Evolutionary conservation across 805 yeast species (phyloP).

Genomic region (Cyberlindnera nakhonratchasimensis): DNA sequence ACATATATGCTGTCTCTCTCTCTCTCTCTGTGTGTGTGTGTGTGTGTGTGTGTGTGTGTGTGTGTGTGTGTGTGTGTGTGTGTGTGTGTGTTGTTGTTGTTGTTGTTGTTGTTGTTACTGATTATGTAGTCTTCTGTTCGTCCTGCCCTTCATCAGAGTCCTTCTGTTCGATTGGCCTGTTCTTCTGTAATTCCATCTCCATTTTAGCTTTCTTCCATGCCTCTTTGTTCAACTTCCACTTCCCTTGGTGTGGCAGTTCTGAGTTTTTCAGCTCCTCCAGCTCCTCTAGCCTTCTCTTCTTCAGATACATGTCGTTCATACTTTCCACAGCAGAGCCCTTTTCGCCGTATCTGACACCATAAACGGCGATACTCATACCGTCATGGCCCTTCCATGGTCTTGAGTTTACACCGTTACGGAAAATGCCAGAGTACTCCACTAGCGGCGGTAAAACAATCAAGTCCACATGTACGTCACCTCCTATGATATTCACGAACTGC

Average conservation of each 20-base stretch:
- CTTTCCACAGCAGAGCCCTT: slow-evolving; percentile 26
- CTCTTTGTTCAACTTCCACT: slow-evolving; percentile 23
- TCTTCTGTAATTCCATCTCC: slow-evolving; percentile 14
- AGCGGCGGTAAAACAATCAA: slow-evolving; percentile 64
- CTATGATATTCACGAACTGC: slow-evolving; percentile 27
- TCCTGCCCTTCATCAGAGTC: not conserved
- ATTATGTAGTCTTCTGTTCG: not conserved
- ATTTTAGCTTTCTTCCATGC: slow-evolving; percentile 23
- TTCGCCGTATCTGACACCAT: slow-evolving; percentile 35
- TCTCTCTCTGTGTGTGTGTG: too few relatives aligned
- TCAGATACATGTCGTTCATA: slow-evolving; percentile 13
- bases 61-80: too few relatives aligned
- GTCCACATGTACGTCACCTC: slow-evolving; percentile 34
- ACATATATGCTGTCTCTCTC: too few relatives aligned
- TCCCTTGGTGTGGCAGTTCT: slow-evolving; percentile 5
- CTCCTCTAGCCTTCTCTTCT: slow-evolving; percentile 25
- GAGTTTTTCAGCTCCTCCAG: slow-evolving; percentile 15
- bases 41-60: too few relatives aligned
- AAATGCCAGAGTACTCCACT: slow-evolving; percentile 59
- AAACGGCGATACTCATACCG: slow-evolving; percentile 71
- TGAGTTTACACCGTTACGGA: slow-evolving; percentile 66
- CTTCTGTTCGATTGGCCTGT: not conserved
- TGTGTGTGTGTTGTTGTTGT: too few relatives aligned
- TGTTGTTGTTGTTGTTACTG: too few relatives aligned
- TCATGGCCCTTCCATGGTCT: slow-evolving; percentile 78